A percentile compares a stretch with the other conserved stretches of the same genome.
Conservation (phyloP, 139 green algal species). For the Coccomyxa sp. region DNA sequence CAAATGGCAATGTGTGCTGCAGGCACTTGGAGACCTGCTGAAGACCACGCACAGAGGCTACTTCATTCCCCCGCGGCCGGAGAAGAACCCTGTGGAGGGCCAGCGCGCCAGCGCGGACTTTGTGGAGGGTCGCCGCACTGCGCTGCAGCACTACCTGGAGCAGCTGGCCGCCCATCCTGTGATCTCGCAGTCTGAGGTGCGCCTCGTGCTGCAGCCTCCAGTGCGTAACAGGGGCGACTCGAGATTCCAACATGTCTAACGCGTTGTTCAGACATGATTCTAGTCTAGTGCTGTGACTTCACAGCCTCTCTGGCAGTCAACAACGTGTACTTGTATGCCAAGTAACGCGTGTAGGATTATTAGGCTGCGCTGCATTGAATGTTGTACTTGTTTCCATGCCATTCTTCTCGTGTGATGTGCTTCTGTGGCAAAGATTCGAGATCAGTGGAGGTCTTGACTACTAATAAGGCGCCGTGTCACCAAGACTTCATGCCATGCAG, state of each 20-base stretch:
- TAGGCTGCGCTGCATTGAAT: too few species aligned
- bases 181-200: slow-evolving; percentile 48
- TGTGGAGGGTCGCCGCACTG: slow-evolving; percentile 65
- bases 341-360: too few species aligned
- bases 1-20: neutral
- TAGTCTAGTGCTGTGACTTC: too few species aligned
- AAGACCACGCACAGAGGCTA: slow-evolving; percentile 69
- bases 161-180: slow-evolving; percentile 75
- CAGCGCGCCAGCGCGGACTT: slow-evolving; percentile 58
- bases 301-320: too few species aligned
- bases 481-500: slow-evolving; percentile 35
- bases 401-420: neutral
- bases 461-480: too few species aligned
- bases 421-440: too few species aligned
- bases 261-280: too few species aligned
- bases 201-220: too few species aligned
- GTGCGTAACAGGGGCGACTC: too few species aligned
- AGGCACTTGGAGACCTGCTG: slow-evolving; percentile 70
- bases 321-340: too few species aligned
- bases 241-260: too few species aligned
- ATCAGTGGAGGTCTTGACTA: too few species aligned
- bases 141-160: slow-evolving; percentile 82
- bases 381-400: neutral
- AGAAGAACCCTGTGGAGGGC: slow-evolving; percentile 82
- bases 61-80: slow-evolving; percentile 87